A percentile compares a stretch with the other conserved stretches of the same genome.
Evolutionary conservation across 139 green algal species (phyloP).

Genomic region (Closterium sp.): DNA sequence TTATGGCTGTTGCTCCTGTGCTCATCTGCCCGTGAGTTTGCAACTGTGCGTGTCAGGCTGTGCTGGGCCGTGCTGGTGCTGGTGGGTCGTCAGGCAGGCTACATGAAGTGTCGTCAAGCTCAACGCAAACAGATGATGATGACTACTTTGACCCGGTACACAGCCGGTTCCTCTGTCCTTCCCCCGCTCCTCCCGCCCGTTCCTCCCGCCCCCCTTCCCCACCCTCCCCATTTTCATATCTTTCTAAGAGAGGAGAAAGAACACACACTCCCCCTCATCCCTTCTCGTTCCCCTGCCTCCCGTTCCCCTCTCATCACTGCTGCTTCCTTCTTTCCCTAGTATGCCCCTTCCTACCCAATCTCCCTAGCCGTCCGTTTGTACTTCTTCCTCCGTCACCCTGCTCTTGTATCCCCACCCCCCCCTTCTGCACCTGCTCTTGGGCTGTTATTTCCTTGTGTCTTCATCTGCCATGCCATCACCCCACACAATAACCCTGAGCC

Average conservation of each 20-base stretch:
- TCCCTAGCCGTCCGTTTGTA: no score
- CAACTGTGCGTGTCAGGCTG: neutral
- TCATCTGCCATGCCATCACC: constrained; percentile 1
- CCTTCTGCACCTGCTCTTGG: neutral
- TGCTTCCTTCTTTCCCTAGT: no score
- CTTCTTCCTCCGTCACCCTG: no score
- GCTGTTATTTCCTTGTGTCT: neutral
- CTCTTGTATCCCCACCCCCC: neutral
- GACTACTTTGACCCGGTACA: constrained; percentile 3
- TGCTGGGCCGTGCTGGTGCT: neutral
- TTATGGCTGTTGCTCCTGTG: no score
- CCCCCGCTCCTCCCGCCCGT: neutral
- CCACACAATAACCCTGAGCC: no score
- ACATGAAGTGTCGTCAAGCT: neutral
- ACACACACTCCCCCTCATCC: no score
- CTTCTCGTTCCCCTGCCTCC: no score
- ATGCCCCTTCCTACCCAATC: no score
- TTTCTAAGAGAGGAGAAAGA: no score
- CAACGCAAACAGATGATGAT: neutral
- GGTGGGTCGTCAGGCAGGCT: neutral
- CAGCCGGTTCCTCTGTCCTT: neutral
- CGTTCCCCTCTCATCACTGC: no score
- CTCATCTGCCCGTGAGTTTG: no score
- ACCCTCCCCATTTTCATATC: neutral
- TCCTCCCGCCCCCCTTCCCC: neutral